Evolutionary conservation across 1,139 yeast genomes (phyloP).

Genomic region (Kodamaea alishanica): DNA sequence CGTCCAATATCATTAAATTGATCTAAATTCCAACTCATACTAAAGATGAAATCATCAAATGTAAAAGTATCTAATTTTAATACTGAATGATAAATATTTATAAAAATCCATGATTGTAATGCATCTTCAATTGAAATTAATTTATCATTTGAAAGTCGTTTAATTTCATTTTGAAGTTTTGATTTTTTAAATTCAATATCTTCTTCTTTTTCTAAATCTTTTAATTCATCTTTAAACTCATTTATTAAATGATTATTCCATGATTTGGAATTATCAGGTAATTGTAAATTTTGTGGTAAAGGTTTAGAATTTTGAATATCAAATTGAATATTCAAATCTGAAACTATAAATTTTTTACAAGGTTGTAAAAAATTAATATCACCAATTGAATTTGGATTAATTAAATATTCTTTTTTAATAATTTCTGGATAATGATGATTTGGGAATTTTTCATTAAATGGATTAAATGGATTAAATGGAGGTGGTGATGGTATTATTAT

Average conservation of each 20-base stretch:
- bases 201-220: constrained; percentile 11
- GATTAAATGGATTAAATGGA: no score
- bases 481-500: no score
- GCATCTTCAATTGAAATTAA: constrained; percentile 36
- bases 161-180: constrained; percentile 10
- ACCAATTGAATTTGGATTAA: constrained; percentile 13
- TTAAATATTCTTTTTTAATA: constrained; percentile 21
- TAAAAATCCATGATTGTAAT: constrained; percentile 69
- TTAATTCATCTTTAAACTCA: constrained; percentile 13
- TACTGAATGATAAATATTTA: constrained; percentile 66
- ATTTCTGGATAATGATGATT: constrained; percentile 37
- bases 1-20: constrained; percentile 41
- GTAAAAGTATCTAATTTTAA: constrained; percentile 68
- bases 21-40: constrained; percentile 53
- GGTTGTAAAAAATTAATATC: constrained; percentile 30
- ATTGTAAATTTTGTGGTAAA: constrained; percentile 19
- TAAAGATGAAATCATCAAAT: constrained; percentile 71
- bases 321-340: constrained; percentile 36
- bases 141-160: constrained; percentile 19
- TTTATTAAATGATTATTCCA: constrained; percentile 22
- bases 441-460: constrained; percentile 26
- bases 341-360: constrained; percentile 36
- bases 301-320: constrained; percentile 43
- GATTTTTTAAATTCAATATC: constrained; percentile 17
- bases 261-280: constrained; percentile 31